Evolutionary conservation across 148 eudicot species (phyloP), one percentile per base, ranked within the genome.

Genomic region (Amaranthus cruentus): DNA sequence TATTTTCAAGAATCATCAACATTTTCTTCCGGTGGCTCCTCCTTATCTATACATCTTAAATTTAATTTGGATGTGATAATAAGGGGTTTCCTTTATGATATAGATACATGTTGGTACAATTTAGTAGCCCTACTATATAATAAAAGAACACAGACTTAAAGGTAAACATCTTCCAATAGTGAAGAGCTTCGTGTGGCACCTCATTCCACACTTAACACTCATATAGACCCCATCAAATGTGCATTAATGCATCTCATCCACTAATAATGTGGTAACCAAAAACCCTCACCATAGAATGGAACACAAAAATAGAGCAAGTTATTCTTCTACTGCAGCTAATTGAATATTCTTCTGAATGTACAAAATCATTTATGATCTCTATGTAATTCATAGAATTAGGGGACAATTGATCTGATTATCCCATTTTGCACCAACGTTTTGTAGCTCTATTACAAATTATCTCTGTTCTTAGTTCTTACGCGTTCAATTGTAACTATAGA

Each of bases 141-240:
- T 63, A 38, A 55, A 56, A 59, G 18, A 57, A 68, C 49, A 49
- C 59, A n/a, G 52, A 28, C 15, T n/a, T 73, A 44, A 46, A 72
- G 75, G 71, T 47, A 47, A 67, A 14, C 51, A 58, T 69, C 9
- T 68, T 15, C 18, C n/a, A 10, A 60, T 5, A 52, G 7, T 51
- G 48, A 60, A 46, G 73, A 52, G 54, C 73, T 60, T 60, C 62
- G 62, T 52, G n/a, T 62, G 61, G 55, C 61, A 52, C 54, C 49
- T 18, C 72, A 21, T 10, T 61, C 51, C 14, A 53, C 52, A 18
- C 18, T 18, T 18, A 18, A 18, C 18, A 62, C 52, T 51, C 11
- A 62, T 44, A 15, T 18, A 44, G 14, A 57, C 56, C 48, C 9
- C 14, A 7, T 12, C 65, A 49, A 7, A 69, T 51, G 69, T 18